Percentiles rank a stretch among this genome's conserved stretches.
These are phyloP conservation scores for Juglanconis juglandina DNA, from an alignment of 2,329 filamentous ascomycete species.

Conservation along the genomic window DNA sequence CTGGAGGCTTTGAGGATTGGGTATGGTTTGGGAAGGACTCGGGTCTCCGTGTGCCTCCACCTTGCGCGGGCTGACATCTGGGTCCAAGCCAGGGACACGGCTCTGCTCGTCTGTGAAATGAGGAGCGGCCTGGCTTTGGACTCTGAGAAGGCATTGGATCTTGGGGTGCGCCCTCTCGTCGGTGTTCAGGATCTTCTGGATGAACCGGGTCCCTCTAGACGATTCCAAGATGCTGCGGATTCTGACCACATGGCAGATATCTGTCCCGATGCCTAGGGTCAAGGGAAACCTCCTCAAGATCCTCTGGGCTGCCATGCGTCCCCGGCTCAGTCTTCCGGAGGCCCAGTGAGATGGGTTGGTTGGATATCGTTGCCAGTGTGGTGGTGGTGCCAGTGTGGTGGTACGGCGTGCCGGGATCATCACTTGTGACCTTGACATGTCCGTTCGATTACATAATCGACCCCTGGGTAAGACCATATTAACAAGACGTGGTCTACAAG, in stretches of 20 bases:
- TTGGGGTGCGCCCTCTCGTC: slow-evolving; percentile 32
- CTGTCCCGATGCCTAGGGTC: slow-evolving; percentile 69
- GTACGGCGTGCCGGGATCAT: too few species aligned
- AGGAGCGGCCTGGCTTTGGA: neutral
- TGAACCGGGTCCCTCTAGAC: slow-evolving; percentile 40
- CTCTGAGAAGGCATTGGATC: slow-evolving; percentile 3
- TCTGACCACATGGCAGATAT: slow-evolving; percentile 70
- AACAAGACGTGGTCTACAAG: neutral
- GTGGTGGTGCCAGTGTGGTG: too few species aligned
- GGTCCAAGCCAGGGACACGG: neutral
- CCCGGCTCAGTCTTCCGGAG: neutral
- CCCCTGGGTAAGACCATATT: neutral
- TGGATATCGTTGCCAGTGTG: neutral
- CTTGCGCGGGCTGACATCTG: neutral
- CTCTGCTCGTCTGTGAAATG: neutral
- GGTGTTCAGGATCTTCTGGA: slow-evolving; percentile 44
- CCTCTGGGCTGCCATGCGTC: slow-evolving; percentile 7
- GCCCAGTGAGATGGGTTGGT: neutral
- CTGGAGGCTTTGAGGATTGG: slow-evolving; percentile 27
- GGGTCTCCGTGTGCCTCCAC: neutral
- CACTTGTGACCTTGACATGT: too few species aligned
- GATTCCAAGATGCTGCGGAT: slow-evolving; percentile 56
- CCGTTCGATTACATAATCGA: too few species aligned
- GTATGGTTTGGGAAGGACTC: slow-evolving; percentile 1
- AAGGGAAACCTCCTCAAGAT: slow-evolving; percentile 50